A percentile compares a stretch with the other conserved stretches of the same genome.
phyloP scores from a whole-genome alignment of 2,329 filamentous ascomycete genomes.

The Aspergillus sp. region DNA sequence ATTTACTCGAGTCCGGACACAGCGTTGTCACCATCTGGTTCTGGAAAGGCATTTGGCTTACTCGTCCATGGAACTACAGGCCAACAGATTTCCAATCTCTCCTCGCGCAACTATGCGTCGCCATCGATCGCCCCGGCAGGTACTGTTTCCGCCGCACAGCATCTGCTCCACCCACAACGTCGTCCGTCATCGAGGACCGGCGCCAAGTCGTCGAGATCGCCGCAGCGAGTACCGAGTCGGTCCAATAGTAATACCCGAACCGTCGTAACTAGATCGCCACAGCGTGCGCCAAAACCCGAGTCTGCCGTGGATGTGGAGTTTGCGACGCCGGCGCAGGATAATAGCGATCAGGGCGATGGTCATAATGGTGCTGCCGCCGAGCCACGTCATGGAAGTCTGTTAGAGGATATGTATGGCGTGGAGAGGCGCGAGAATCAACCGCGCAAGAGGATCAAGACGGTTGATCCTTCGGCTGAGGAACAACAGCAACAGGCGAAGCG shows the following conservation, averaged over 20 bases:
- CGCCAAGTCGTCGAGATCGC: constrained; percentile 10
- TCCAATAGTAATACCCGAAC: constrained; percentile 2
- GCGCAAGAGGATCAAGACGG: constrained; percentile 57
- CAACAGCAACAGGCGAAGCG: constrained; percentile 34
- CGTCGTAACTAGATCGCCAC: constrained; percentile 6
- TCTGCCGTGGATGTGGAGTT: constrained; percentile 23
- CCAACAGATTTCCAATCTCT: constrained; percentile 11
- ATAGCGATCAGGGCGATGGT: constrained; percentile 4
- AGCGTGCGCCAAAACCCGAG: constrained; percentile 5
- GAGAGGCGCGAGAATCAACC: constrained; percentile 56
- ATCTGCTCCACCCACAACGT: constrained; percentile 13
- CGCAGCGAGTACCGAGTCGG: constrained; percentile 7
- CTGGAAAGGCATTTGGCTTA: constrained; percentile 12
- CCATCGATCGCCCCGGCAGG: constrained; percentile 17
- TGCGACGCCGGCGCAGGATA: constrained; percentile 5
- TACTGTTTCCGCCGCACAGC: constrained; percentile 17
- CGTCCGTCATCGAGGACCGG: constrained; percentile 6
- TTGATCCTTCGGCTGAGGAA: constrained; percentile 32
- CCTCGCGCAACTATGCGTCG: constrained; percentile 6
- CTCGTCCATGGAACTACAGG: constrained; percentile 13
- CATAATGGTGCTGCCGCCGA: constrained; percentile 24
- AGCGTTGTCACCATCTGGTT: not conserved
- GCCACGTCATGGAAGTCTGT: constrained; percentile 37
- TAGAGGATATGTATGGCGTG: constrained; percentile 70
- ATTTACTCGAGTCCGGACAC: constrained; percentile 7